Evolutionary conservation across 441 rosid species (phyloP).

Genomic region (Erysimum pusillum): DNA sequence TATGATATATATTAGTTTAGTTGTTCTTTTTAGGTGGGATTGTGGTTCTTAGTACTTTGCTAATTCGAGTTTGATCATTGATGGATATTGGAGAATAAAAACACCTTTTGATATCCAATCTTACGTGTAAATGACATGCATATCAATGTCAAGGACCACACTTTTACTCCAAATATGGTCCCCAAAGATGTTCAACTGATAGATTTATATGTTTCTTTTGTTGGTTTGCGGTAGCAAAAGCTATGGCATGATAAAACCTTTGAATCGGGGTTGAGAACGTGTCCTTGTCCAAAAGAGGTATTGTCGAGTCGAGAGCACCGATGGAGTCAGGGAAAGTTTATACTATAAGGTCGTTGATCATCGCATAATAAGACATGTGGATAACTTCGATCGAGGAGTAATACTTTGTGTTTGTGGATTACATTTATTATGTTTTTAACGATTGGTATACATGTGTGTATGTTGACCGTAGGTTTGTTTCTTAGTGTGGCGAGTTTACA

Average conservation of each 20-base stretch:
- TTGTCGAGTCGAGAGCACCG: conserved; percentile 45
- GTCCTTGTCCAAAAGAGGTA: conserved; percentile 44
- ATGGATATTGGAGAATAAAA: conserved; percentile 32
- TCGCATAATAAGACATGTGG: conserved; percentile 45
- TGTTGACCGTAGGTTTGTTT: conserved; percentile 41
- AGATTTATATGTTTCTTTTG: conserved; percentile 45
- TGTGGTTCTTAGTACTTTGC: conserved; percentile 44
- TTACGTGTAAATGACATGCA: conserved; percentile 51
- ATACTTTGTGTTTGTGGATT: conserved; percentile 43
- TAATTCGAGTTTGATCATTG: conserved; percentile 45
- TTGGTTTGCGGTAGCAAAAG: conserved; percentile 39
- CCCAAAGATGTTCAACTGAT: conserved; percentile 46
- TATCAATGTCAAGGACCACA: conserved; percentile 47
- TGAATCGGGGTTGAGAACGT: conserved; percentile 43
- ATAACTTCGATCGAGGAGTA: conserved; percentile 25
- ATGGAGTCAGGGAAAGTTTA: conserved; percentile 39
- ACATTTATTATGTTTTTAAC: conserved; percentile 23
- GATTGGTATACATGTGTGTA: conserved; percentile 29
- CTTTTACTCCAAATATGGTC: conserved; percentile 43
- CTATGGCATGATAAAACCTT: conserved; percentile 39
- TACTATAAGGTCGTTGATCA: conserved; percentile 18
- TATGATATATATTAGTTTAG: conserved; percentile 35
- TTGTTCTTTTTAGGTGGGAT: conserved; percentile 38
- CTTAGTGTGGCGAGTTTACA: conserved; percentile 29
- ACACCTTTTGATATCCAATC: conserved; percentile 28